Base-by-base conservation (phyloP, 805 yeast genomes). In the Saturnispora zaruensis region DNA sequence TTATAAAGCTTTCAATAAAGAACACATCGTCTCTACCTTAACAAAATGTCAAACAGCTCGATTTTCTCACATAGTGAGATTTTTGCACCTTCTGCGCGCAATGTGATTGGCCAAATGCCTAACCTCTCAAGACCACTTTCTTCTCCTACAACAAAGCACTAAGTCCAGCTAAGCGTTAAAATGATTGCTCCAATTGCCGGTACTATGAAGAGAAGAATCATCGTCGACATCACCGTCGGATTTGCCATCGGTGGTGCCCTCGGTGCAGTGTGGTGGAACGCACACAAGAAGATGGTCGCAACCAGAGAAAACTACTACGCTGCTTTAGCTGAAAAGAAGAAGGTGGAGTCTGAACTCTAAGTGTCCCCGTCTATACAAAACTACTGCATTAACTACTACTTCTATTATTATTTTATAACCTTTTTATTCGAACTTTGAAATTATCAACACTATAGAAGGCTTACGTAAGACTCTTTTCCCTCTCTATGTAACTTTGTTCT, bases 131-230 rank as follows among this genome's bases (percentile, higher is more conserved):
- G 26, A 41, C 44, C 45, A 34, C 50, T 47, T 32, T 42, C 32
- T 41, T 28, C 36, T 25, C 34, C 24, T 26, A 32, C 45, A 34
- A 51, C 48, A 52, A 36, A 41, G 47, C 43, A 45, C 51, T 11
- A 28, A 28, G 32, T 28, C 32, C 9, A 28, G n/a, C 32, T 36
- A 36, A 36, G 18, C 21, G 13, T 51, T 50, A 84, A 82, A 84
- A 84, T 89, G 68, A 76, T 87, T 65, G 86, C 91, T 65, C 93
- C 95, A 62, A 87, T 90, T 63, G 78, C 82, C 49, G 96, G 96
- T 59, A 73, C 84, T 55, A 77, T 90, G 59, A 87, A 79, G 73
- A 86, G 79, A 75, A 85, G 82, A 72, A 79, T 87, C 69, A 75
- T 82, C 65, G 78, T 84, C 59, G 96, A 90, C 63, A 79, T 90